Evolutionary conservation across 2,329 filamentous ascomycete species (phyloP), one percentile per base, ranked within the genome.

Genomic region (Clonostachys sp.): DNA sequence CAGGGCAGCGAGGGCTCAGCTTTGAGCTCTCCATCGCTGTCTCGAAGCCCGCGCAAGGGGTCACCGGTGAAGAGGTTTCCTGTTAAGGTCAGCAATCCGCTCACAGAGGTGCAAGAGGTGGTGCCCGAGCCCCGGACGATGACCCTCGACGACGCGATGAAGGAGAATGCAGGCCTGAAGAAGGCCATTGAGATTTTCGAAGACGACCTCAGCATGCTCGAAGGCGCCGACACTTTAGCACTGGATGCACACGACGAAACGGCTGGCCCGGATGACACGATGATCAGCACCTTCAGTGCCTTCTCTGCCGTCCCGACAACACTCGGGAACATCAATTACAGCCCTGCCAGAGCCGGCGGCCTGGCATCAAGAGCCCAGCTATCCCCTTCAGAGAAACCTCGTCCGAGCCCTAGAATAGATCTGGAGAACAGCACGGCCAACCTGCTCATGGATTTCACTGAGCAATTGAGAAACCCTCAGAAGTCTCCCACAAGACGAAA

Each of bases 271-370:
- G 86, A 90, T 54, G 85, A 89, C 55, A 87, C 84, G 41, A 69
- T 86, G 79, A 75, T 90, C 65, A 96, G 89, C 75, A 85, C 85
- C 5, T 87, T 95, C 62, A 96, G 90, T 71, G 83, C 80, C 12
- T 96, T 96, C 66, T 96, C 92, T 2, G 90, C 89, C 9, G 82
- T 96, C 46, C 90, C 90, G 6, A 94, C 90, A 17, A 84, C 85
- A 58, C 90, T 95, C 58, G 85, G 89, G 9, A 84, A 83, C 53
- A 70, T 94, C 47, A 83, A 84, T 47, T 81, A 86, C 51, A 86
- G 77, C 40, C 82, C 84, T 13, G 71, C 73, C 20, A 85, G 81
- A 57, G 64, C 66, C 57, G 71, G 59, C 64, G 58, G 68, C 14
- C 59, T 66, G 16, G 67, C 69, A 10, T 66, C 66, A n/a, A 69